Percentiles rank a stretch among this genome's conserved stretches.
Conservation (phyloP, 2,329 filamentous ascomycete species). For the Ilyonectria destructans region DNA sequence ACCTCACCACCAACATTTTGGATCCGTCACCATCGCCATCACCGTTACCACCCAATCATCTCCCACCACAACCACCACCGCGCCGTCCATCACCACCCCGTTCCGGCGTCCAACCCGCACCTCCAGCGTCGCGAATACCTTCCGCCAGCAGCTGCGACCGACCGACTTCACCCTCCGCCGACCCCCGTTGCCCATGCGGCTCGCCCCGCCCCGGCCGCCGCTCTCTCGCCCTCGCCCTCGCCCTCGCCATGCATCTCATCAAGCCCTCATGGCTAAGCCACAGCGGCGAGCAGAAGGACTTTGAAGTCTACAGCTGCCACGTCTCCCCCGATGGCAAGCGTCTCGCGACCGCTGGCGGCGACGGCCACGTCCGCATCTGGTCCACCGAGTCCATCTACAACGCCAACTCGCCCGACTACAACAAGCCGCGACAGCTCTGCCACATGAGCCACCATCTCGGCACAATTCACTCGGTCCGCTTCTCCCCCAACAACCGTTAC, state of each 20-base stretch:
- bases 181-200: slow-evolving; percentile 42
- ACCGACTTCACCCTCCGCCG: slow-evolving; percentile 17
- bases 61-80: neutral
- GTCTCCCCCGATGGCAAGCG: slow-evolving; percentile 94
- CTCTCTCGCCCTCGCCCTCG: slow-evolving; percentile 8
- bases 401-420: slow-evolving; percentile 79
- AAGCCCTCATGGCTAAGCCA: slow-evolving; percentile 98
- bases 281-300: slow-evolving; percentile 97
- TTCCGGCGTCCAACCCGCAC: neutral
- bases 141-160: slow-evolving; percentile 19
- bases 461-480: slow-evolving; percentile 96
- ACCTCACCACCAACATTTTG: slow-evolving; percentile 26
- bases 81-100: neutral
- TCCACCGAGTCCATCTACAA: slow-evolving; percentile 95
- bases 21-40: slow-evolving; percentile 27
- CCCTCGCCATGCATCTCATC: slow-evolving; percentile 81
- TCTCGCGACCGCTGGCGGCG: slow-evolving; percentile 94
- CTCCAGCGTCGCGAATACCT: slow-evolving; percentile 2
- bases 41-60: slow-evolving; percentile 16
- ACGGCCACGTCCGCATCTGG: slow-evolving; percentile 98
- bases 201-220: slow-evolving; percentile 37
- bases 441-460: slow-evolving; percentile 99
- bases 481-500: slow-evolving; percentile 95
- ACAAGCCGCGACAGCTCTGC: slow-evolving; percentile 91
- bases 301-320: slow-evolving; percentile 98